Base-by-base conservation (phyloP, 495 filamentous ascomycete species). In the Penicillium coprophilum region DNA sequence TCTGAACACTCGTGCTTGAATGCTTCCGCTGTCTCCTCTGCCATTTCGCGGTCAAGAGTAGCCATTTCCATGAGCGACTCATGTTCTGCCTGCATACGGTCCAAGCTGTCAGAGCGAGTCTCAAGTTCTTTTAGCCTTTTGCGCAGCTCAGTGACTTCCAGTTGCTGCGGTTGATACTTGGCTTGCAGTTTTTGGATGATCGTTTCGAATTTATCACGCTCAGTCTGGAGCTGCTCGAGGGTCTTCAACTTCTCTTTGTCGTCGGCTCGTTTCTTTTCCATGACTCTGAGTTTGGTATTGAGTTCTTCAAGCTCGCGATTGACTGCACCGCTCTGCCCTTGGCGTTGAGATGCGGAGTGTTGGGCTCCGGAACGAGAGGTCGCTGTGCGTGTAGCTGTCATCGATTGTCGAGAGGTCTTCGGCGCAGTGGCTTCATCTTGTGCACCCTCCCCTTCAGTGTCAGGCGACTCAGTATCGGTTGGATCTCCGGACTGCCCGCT, bases 131-230 rank as follows among this genome's bases (percentile, higher is more conserved):
- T 92, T 32, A 95, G 66, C 50, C 87, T 83, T 57, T 86, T 89
- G 47, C 85, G 85, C 20, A 96, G 69, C 3, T 92, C 88, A 5
- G 73, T 74, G 51, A 90, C 84, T 58, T 97, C 94, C 61, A 89
- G 83, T 60, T 91, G 87, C 55, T 92, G 91, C 1, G 89, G 84
- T 58, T 95, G 90, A 55, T 89, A 92, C 68, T 97, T 97, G 13
- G 85, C 80, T 70, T 94, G 90, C 50, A 98, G 72, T 57, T 94
- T 98, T 65, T 96, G 88, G 38, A 97, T 95, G 60, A 97, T 92
- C 2, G 73, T 75, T 65, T 96, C 89, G 55, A 91, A 95, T 55
- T 90, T 90, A 64, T 96, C 91, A 10, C 87, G 82, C 62, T 97
- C 92, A 10, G 80, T 73, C 63, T 92, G 87, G 34, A 91, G 66